Evolutionary conservation across 768 basidiomycete genomes (phyloP).

Genomic region (Epithele typhae): DNA sequence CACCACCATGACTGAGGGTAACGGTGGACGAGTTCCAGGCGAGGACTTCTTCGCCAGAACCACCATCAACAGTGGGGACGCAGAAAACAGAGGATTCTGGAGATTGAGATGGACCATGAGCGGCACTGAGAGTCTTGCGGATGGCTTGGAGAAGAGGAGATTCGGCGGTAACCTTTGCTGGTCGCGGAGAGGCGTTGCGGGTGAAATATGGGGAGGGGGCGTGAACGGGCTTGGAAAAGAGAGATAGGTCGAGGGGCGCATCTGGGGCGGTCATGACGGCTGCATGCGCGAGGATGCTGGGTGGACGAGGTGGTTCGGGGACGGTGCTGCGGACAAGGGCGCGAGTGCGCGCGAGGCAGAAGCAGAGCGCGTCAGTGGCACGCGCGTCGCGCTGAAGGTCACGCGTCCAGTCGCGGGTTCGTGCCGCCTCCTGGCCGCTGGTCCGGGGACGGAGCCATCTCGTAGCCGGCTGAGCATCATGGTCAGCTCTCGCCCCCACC

Average conservation of each 20-base stretch:
- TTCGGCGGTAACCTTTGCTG: constrained; percentile 12
- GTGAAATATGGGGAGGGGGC: constrained; percentile 1
- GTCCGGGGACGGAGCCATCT: too few species aligned
- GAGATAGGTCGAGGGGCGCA: not conserved
- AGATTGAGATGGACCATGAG: not conserved
- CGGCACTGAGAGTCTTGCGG: constrained; percentile 53
- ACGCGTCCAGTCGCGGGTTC: too few species aligned
- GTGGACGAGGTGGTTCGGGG: too few species aligned
- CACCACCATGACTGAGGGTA: constrained; percentile 59
- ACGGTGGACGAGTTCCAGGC: constrained; percentile 66
- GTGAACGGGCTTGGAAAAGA: not conserved
- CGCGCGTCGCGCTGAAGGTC: too few species aligned
- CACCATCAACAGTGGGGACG: not conserved
- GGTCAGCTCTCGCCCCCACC: too few species aligned
- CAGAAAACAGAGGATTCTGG: constrained; percentile 1
- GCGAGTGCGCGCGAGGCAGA: too few species aligned
- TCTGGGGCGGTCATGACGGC: not conserved
- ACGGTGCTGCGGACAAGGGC: too few species aligned
- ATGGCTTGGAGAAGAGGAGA: constrained; percentile 53
- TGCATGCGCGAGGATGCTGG: not conserved
- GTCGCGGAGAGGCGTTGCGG: not conserved
- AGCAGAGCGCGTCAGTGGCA: too few species aligned
- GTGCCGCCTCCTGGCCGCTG: too few species aligned
- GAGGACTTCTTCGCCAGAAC: constrained; percentile 44
- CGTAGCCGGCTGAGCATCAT: too few species aligned